Conservation (phyloP, 345 rosid species). For the Carallia brachiata region DNA sequence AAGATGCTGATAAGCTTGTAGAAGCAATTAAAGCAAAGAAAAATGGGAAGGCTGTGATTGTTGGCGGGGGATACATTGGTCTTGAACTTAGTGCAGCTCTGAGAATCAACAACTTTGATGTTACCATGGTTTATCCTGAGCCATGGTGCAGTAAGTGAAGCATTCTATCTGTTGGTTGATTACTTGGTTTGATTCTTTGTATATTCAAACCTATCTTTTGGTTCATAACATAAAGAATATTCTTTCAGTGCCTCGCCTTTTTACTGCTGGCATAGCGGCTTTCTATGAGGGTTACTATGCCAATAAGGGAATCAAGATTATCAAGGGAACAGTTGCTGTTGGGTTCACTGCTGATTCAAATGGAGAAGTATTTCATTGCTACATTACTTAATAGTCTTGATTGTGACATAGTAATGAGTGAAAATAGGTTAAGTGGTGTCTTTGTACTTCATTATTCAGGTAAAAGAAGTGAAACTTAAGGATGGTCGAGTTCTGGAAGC, state of each 20-base stretch:
- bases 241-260: slow-evolving; percentile 94
- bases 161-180: not conserved
- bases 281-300: slow-evolving; percentile 92
- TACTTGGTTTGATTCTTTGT: not conserved
- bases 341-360: slow-evolving; percentile 73
- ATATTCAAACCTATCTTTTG: not conserved
- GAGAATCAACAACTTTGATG: slow-evolving; percentile 69
- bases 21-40: slow-evolving; percentile 79
- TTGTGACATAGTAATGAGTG: not conserved
- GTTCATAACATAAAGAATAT: slow-evolving; percentile 15
- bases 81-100: slow-evolving; percentile 89
- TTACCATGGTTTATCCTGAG: slow-evolving; percentile 94
- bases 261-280: slow-evolving; percentile 84
- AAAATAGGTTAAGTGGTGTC: not conserved
- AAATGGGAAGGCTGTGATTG: slow-evolving; percentile 89
- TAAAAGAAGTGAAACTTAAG: slow-evolving; percentile 86
- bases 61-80: slow-evolving; percentile 98
- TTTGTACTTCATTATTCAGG: slow-evolving; percentile 40
- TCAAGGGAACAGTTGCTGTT: slow-evolving; percentile 93
- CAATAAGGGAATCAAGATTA: slow-evolving; percentile 75
- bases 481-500: slow-evolving; percentile 89
- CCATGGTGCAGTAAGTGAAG: slow-evolving; percentile 99
- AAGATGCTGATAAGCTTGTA: slow-evolving; percentile 76
- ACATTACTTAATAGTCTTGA: not conserved
- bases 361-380: slow-evolving; percentile 59